Evolutionary conservation across 495 filamentous ascomycete species (phyloP), one percentile per base, ranked within the genome.

Genomic region (Bombardia bombarda): DNA sequence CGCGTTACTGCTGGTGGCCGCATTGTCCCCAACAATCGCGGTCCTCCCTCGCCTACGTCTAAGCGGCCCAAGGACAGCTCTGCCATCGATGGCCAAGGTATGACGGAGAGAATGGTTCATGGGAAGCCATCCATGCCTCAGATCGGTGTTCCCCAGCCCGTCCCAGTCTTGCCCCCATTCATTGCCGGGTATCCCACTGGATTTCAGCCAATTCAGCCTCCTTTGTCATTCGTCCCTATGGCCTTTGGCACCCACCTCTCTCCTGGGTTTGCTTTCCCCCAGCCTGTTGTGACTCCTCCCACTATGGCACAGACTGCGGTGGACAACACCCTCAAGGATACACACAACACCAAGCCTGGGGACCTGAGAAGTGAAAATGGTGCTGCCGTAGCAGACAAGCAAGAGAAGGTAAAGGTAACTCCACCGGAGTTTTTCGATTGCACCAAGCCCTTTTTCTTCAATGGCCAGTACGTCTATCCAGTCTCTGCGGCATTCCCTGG

Each of bases 21-120:
- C 32, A 77, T 78, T 51, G 74, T 78, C 4, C 73, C 74, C 10
- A 78, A 78, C 46, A 74, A 64, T 21, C 70, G 73, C 9, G 67
- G 60, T 13, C 66, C 66, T 3, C 53, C 52, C 3, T 72, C 68
- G 8, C 68, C 70, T 4, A 65, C 65, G 1, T 47, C 58, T 13
- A 72, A 68, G 55, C 63, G 66, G 39, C 38, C 50, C 17, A 67
- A 50, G 32, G 68, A 72, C 26, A 54, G 32, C 28, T 24, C 52
- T 25, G 31, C 41, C 17, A 35, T 46, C 12, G 56, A 60, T 6
- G 40, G 32, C 31, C 41, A 50, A 16, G 35, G 34, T 0, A n/a
- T 16, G 10, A 7, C 36, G 2, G 53, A 58, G 14, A 56, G 53
- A 37, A 22, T 43, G 2, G 25, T 21, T 13, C 52, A 45, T n/a